Percentiles rank a stretch among this genome's conserved stretches.
Conservation (phyloP, 495 filamentous ascomycete species). For the Staphylotrichum longicolle region DNA sequence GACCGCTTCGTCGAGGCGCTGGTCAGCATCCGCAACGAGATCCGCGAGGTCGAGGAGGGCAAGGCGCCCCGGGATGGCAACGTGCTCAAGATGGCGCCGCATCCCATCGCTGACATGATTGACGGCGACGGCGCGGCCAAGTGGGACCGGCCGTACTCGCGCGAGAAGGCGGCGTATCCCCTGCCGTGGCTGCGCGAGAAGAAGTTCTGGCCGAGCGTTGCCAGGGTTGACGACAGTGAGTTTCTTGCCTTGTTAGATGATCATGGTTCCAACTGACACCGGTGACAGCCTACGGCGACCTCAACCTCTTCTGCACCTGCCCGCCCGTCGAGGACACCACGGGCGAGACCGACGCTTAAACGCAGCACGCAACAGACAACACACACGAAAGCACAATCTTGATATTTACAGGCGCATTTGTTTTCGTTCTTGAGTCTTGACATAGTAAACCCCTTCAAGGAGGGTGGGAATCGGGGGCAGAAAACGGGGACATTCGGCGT, state of each 20-base stretch:
- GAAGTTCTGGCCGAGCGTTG: slow-evolving; percentile 97
- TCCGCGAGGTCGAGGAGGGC: slow-evolving; percentile 79
- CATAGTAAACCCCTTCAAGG: no score
- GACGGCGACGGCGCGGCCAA: slow-evolving; percentile 49
- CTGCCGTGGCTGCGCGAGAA: slow-evolving; percentile 83
- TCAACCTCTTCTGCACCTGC: slow-evolving; percentile 94
- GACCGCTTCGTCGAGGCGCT: slow-evolving; percentile 94
- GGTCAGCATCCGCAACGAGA: slow-evolving; percentile 85
- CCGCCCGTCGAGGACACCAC: slow-evolving; percentile 71
- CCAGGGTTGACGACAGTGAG: slow-evolving; percentile 86
- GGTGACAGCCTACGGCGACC: slow-evolving; percentile 76
- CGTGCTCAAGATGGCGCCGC: slow-evolving; percentile 88
- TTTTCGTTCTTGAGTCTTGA: no score
- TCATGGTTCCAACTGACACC: no score
- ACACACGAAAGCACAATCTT: background rate
- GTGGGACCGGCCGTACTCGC: slow-evolving; percentile 76
- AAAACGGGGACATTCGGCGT: no score
- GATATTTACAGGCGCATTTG: no score
- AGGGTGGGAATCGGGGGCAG: no score
- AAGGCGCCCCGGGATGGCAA: slow-evolving; percentile 76
- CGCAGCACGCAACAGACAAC: background rate
- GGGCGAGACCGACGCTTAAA: slow-evolving; percentile 13
- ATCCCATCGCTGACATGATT: slow-evolving; percentile 81
- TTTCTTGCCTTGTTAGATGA: slow-evolving; percentile 11
- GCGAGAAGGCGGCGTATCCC: slow-evolving; percentile 87